A percentile compares a stretch with the other conserved stretches of the same genome.
These are phyloP conservation scores for Ilex asprella DNA, from an alignment of 257 asterid species.

Conservation along the genomic window DNA sequence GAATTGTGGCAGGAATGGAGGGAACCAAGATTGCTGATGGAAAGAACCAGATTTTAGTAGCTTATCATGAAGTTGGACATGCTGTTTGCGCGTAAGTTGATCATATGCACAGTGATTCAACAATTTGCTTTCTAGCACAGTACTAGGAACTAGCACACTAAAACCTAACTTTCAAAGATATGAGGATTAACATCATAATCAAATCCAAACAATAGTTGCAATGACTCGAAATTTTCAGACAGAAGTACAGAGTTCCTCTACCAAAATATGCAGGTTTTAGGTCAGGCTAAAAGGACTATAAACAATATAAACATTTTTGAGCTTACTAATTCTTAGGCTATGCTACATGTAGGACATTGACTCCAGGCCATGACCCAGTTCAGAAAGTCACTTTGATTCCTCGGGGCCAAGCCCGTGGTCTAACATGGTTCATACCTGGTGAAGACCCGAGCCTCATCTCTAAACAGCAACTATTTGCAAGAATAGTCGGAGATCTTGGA, in stretches of 20 bases:
- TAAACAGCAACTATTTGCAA: conserved; percentile 89
- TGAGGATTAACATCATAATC: no score
- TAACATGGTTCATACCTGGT: conserved; percentile 97
- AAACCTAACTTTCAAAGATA: no score
- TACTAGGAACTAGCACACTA: no score
- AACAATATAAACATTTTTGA: neutral
- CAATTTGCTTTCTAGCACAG: no score
- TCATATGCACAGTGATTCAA: no score
- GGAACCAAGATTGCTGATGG: conserved; percentile 98
- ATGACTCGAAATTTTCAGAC: no score
- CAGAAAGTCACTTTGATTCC: conserved; percentile 93
- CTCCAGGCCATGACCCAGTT: conserved; percentile 96
- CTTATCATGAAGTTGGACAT: conserved; percentile 99
- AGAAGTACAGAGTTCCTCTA: conserved; percentile 26
- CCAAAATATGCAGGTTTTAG: conserved; percentile 74
- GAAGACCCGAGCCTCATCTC: conserved; percentile 98
- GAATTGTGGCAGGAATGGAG: conserved; percentile 99
- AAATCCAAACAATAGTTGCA: no score
- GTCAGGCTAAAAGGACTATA: conserved; percentile 20
- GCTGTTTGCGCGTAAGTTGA: conserved; percentile 90
- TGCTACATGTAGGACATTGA: conserved; percentile 59
- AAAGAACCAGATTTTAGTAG: conserved; percentile 95
- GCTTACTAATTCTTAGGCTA: neutral
- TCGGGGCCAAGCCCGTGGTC: conserved; percentile 96
- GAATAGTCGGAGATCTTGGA: conserved; percentile 98